Evolutionary conservation across 257 asterid genomes (phyloP), one percentile per base, ranked within the genome.

Genomic region (Anisodus tanguticus): DNA sequence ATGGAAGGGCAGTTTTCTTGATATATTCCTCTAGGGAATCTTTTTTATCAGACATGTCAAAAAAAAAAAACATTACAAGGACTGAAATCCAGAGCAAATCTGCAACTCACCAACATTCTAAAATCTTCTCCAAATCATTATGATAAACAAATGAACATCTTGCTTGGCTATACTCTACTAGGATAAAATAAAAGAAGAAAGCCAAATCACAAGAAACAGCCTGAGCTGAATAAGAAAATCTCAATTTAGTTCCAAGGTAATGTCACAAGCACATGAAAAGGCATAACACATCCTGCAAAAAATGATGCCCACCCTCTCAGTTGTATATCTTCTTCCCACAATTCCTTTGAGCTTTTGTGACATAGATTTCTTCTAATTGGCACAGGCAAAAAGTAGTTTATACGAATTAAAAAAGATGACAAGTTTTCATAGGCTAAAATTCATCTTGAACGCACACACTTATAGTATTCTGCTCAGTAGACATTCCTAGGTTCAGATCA

Each of bases 221-320:
- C 43, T 70, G 55, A 76, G 81, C 22, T 76, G 63, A 51, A 22
- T 76, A 76, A 12, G 80, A 74, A 8, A 74, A 74, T 49, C 59
- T 39, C 26, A 1, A 16, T 43, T 70, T 70, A 41, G 79, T 70
- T 17, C 8, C 35, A 3, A 43, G 79, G 55, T 17, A 16, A 71
- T 13, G 7, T 71, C 79, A n/a, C 57, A 71, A 71, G 57, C 0
- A 62, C 62, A 76, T 53, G 11, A 39, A 49, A 74, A 22, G 62
- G 81, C 43, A 76, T 51, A 76, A 10, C 45, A 6, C 69, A 53
- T 8, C 63, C 7, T 26, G 81, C 64, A 49, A 37, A 51, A 13
- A 53, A 13, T 76, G 81, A 76, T 76, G 64, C 64, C 47, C 41
- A 12, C 63, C 49, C n/a, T 76, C 51, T 76, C 81, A 53, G n/a